These are phyloP conservation scores for Hypericum androsaemum DNA, from an alignment of 345 rosid genomes.

Conservation along the genomic window DNA sequence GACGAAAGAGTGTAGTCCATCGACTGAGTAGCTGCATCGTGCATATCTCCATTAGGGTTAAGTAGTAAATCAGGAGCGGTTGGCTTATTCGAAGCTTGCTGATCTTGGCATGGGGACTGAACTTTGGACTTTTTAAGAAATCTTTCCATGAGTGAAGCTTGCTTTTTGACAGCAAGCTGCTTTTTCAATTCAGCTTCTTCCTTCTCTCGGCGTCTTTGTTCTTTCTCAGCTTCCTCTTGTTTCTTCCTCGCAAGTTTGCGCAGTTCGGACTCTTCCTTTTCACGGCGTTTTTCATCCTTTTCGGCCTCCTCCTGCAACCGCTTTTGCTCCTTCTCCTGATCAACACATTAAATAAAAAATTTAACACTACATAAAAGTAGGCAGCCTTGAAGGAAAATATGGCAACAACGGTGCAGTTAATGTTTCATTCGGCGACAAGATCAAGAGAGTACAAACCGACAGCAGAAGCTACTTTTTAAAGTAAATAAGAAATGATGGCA, in stretches of 20 bases:
- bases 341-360: not conserved
- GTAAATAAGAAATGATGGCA: too few species aligned
- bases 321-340: constrained; percentile 69
- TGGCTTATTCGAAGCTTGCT: constrained; percentile 24
- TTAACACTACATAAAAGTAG: not conserved
- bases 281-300: constrained; percentile 43
- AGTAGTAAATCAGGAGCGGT: constrained; percentile 11
- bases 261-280: constrained; percentile 56
- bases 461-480: too few species aligned
- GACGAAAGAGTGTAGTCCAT: constrained; percentile 58
- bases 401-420: not conserved
- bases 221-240: constrained; percentile 73
- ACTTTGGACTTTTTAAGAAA: constrained; percentile 61
- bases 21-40: constrained; percentile 29
- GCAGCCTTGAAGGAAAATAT: not conserved
- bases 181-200: constrained; percentile 66
- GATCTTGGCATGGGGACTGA: constrained; percentile 21
- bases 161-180: constrained; percentile 52
- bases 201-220: constrained; percentile 55
- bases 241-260: constrained; percentile 52
- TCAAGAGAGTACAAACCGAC: not conserved
- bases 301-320: constrained; percentile 46
- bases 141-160: constrained; percentile 85
- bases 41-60: constrained; percentile 24
- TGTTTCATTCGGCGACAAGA: not conserved